A percentile compares a stretch with the other conserved stretches of the same genome.
Evolutionary conservation across 2,329 filamentous ascomycete genomes (phyloP).

Genomic region (Daldinia eschscholtzii): DNA sequence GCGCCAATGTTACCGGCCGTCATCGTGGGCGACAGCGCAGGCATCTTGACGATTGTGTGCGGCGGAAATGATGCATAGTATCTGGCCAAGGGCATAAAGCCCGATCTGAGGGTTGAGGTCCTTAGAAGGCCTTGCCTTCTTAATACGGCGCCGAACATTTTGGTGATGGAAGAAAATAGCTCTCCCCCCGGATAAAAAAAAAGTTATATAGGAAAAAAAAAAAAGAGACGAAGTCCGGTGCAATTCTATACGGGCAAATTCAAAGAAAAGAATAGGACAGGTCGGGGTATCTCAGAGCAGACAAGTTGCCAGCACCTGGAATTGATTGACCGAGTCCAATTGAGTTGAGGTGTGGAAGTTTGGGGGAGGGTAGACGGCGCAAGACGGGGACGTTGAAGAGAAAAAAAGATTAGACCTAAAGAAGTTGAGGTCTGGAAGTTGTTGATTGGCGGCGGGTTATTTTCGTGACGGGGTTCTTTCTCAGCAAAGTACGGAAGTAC

Average conservation of each 20-base stretch:
- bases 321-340: slow-evolving; percentile 45
- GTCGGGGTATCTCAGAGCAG: slow-evolving; percentile 41
- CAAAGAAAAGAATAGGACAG: slow-evolving; percentile 34
- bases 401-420: slow-evolving; percentile 48
- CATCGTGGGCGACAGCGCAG: slow-evolving; percentile 98
- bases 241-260: slow-evolving; percentile 34
- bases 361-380: slow-evolving; percentile 30
- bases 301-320: slow-evolving; percentile 40
- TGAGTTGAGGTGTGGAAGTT: slow-evolving; percentile 40
- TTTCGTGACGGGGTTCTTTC: slow-evolving; percentile 43
- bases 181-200: slow-evolving; percentile 31
- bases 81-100: slow-evolving; percentile 69
- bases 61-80: slow-evolving; percentile 88
- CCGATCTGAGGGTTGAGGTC: slow-evolving; percentile 63
- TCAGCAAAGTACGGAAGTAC: slow-evolving; percentile 30
- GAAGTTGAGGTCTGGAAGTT: slow-evolving; percentile 40
- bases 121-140: slow-evolving; percentile 72
- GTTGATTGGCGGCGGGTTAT: slow-evolving; percentile 47
- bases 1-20: slow-evolving; percentile 93
- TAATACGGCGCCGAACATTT: slow-evolving; percentile 74
- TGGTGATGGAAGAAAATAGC: slow-evolving; percentile 46
- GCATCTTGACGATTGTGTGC: slow-evolving; percentile 97
- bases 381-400: slow-evolving; percentile 43
- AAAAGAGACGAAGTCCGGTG: slow-evolving; percentile 36
- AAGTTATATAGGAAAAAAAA: slow-evolving; percentile 20